These are phyloP conservation scores for Lachnellula cervina DNA, from an alignment of 2,329 filamentous ascomycete genomes.

Conservation along the genomic window DNA sequence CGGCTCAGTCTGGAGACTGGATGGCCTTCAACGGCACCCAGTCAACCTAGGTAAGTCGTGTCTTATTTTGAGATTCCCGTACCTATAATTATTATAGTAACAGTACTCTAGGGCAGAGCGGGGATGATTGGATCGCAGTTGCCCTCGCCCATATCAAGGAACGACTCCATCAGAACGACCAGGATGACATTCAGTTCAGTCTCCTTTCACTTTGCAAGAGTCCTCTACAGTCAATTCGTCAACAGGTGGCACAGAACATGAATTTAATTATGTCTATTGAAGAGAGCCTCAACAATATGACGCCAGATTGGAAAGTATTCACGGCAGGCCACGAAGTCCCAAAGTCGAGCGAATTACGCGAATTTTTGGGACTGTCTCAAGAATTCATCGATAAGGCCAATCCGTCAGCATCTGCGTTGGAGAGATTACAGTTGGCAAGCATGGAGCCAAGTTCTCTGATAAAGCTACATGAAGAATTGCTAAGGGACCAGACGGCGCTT, in stretches of 20 bases:
- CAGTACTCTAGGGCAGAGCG: constrained; percentile 18
- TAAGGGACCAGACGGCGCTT: constrained; percentile 38
- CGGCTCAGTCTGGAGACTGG: constrained; percentile 80
- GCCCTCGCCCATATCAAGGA: constrained; percentile 60
- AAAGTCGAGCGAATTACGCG: constrained; percentile 8
- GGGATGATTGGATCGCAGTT: constrained; percentile 60
- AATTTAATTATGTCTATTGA: constrained; percentile 38
- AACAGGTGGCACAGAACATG: constrained; percentile 39
- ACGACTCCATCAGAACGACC: constrained; percentile 63
- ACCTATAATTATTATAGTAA: constrained; percentile 7
- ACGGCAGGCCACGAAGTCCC: constrained; percentile 7
- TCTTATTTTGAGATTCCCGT: background rate
- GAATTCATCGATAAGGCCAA: constrained; percentile 14
- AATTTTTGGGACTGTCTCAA: constrained; percentile 15
- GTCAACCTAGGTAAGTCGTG: constrained; percentile 51
- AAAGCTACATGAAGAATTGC: constrained; percentile 37
- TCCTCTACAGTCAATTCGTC: constrained; percentile 41
- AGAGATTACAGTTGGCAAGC: constrained; percentile 10
- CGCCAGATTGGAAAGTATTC: constrained; percentile 41
- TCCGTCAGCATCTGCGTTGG: background rate
- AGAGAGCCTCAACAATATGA: constrained; percentile 34
- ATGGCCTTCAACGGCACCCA: constrained; percentile 73
- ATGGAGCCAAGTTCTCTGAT: constrained; percentile 28
- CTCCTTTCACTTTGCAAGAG: constrained; percentile 70
- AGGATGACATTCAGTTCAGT: constrained; percentile 66